Conservation (phyloP, 2,329 filamentous ascomycete genomes). For the Pyricularia grisea region DNA sequence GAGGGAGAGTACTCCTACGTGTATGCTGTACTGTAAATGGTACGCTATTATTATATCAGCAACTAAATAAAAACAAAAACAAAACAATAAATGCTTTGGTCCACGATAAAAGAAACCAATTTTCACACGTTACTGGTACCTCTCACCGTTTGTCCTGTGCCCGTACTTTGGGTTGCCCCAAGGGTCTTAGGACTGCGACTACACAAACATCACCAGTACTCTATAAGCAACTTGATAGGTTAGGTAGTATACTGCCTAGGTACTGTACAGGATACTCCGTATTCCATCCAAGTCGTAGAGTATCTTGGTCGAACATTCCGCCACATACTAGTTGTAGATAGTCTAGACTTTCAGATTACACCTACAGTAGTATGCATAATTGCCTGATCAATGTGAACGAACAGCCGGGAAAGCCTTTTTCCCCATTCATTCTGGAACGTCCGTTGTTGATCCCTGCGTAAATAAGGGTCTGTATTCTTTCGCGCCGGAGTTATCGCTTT, state of each 20-base stretch:
- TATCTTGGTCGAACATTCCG: background rate
- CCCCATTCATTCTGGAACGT: background rate
- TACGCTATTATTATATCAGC: background rate
- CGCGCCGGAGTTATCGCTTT: background rate
- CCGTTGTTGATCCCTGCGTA: background rate
- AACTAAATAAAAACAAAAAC: background rate
- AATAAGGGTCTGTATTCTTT: background rate
- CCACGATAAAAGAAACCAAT: background rate
- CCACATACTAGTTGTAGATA: too few species aligned
- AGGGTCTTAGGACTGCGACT: background rate
- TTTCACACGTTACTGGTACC: background rate
- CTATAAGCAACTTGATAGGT: too few species aligned
- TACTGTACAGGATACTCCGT: background rate
- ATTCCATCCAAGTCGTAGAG: background rate
- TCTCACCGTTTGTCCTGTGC: background rate
- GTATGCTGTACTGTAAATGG: background rate
- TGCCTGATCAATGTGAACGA: background rate
- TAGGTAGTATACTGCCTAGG: too few species aligned
- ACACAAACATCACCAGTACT: too few species aligned
- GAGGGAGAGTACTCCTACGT: background rate
- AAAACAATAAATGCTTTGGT: background rate
- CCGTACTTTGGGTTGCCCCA: background rate
- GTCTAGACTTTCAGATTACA: background rate
- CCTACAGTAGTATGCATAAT: background rate
- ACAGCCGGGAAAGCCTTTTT: background rate